A percentile compares a stretch with the other conserved stretches of the same genome.
phyloP scores from a whole-genome alignment of 495 filamentous ascomycete species.

The Penicillium fimorum region DNA sequence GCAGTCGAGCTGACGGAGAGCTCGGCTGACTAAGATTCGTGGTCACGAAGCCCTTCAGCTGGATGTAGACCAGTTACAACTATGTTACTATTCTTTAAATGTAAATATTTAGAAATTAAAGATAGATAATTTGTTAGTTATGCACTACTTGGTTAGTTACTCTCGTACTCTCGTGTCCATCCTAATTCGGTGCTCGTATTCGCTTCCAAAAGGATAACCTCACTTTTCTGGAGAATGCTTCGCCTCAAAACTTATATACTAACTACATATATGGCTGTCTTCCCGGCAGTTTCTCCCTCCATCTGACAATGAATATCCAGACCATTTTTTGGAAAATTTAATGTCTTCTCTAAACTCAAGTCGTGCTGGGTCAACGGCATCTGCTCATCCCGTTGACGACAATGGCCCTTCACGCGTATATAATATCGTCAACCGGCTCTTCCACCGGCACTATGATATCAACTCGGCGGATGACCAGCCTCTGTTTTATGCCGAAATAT shows the following conservation, averaged over 20 bases:
- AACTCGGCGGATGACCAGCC: conserved; percentile 14
- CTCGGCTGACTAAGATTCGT: conserved; percentile 25
- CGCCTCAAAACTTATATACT: not conserved
- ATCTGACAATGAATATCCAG: not conserved
- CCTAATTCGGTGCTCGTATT: conserved; percentile 1
- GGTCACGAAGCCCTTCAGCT: not conserved
- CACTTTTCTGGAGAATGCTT: conserved; percentile 5
- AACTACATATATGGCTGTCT: not conserved
- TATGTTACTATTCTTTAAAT: not conserved
- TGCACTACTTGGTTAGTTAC: not conserved
- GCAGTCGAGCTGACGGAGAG: conserved; percentile 47
- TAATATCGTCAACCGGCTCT: conserved; percentile 12
- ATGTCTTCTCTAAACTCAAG: conserved; percentile 13
- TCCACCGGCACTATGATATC: conserved; percentile 21
- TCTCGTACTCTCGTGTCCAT: not conserved
- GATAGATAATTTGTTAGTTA: not conserved
- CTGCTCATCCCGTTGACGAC: conserved; percentile 5
- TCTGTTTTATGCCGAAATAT: conserved; percentile 18
- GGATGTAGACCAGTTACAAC: not conserved
- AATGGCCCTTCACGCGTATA: conserved; percentile 11
- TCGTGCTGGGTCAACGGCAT: conserved; percentile 12
- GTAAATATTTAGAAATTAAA: not conserved
- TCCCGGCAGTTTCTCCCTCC: not conserved
- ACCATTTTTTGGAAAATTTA: not conserved
- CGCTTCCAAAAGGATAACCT: not conserved